Percentiles rank a stretch among this genome's conserved stretches.
These are phyloP conservation scores for Sphagnum fallax DNA, from an alignment of 228 moss, liverwort and hornwort species.

Conservation along the genomic window DNA sequence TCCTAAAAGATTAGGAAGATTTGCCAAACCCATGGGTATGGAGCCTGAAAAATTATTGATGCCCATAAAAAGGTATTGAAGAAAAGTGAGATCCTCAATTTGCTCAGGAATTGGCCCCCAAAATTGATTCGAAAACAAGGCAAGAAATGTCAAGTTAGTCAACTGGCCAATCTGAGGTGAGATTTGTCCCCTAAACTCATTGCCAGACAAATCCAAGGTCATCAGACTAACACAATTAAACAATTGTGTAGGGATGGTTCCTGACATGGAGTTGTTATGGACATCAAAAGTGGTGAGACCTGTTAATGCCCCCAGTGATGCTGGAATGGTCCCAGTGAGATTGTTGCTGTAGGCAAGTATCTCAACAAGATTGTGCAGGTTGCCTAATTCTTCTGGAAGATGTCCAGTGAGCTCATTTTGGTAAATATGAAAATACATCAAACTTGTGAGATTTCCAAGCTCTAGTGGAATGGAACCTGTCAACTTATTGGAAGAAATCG, in stretches of 20 bases:
- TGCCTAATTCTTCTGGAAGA: too few species aligned
- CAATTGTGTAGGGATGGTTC: conserved; percentile 15
- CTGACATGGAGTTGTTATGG: conserved; percentile 19
- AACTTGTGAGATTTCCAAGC: not conserved
- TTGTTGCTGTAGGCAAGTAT: too few species aligned
- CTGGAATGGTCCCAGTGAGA: conserved; percentile 14
- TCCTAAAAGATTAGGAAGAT: conserved; percentile 16
- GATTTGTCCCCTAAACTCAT: conserved; percentile 28
- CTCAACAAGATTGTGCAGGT: too few species aligned
- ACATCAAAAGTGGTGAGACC: conserved; percentile 6
- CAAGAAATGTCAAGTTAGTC: conserved; percentile 24
- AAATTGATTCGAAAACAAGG: conserved; percentile 35
- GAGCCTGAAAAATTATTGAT: conserved; percentile 29
- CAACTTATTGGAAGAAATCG: not conserved
- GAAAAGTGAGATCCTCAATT: conserved; percentile 26
- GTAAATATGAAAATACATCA: too few species aligned
- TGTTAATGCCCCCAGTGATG: conserved; percentile 25
- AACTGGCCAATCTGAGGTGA: conserved; percentile 48
- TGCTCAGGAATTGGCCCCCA: conserved; percentile 36
- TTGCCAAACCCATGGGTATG: conserved; percentile 31
- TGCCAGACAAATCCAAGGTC: conserved; percentile 8
- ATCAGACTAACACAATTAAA: conserved; percentile 13
- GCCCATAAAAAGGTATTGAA: conserved; percentile 24
- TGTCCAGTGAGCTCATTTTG: too few species aligned
- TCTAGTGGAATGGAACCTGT: conserved; percentile 4